Evolutionary conservation across 352 stramenopile genomes (phyloP), one percentile per base, ranked within the genome.

Genomic region (Phytopythium kandeliae): DNA sequence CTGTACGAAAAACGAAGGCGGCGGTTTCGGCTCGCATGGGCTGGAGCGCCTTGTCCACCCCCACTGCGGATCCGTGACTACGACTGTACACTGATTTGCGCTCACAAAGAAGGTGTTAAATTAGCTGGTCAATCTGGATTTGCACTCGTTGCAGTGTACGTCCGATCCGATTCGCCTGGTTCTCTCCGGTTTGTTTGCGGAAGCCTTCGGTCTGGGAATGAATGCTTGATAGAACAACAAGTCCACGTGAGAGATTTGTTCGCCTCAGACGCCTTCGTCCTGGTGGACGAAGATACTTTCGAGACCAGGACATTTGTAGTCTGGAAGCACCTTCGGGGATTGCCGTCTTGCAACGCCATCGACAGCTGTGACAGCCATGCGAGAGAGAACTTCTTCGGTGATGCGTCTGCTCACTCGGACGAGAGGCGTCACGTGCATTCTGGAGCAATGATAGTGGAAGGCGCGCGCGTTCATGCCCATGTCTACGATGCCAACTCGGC

Each of bases 31-130:
- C 57, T 88, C 4, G 55, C 85, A 25, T 88, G 77, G 77, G 80
- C 69, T 0, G 77, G 77, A n/a, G 37, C 65, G 1, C 62, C 65
- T 4, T 86, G 74, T 52, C 72, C 77, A 34, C 69, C 60, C 19
- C 71, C 77, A 4, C 53, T 88, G 41, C 67, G 77, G 13, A 24
- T 83, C 9, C 65, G 74, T n/a, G 77, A 85, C 40, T 63, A 71
- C 42, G 74, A 86, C 22, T 54, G 62, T 30, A 33, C 61, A 6
- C 57, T 84, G 4, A n/a, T 82, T 4, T 88, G 74, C 31, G 44
- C 84, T 33, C 77, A 88, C 60, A 85, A 85, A 34, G 77, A 86
- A 55, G 77, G 77, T 0, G 9, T 88, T 3, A 71, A 57, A 24
- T 26, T 71, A 5, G 16, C n/a, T 38, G 15, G 54, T 2, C 24